phyloP scores from a whole-genome alignment of 768 basidiomycete species.

The Tephrocybe rancida region DNA sequence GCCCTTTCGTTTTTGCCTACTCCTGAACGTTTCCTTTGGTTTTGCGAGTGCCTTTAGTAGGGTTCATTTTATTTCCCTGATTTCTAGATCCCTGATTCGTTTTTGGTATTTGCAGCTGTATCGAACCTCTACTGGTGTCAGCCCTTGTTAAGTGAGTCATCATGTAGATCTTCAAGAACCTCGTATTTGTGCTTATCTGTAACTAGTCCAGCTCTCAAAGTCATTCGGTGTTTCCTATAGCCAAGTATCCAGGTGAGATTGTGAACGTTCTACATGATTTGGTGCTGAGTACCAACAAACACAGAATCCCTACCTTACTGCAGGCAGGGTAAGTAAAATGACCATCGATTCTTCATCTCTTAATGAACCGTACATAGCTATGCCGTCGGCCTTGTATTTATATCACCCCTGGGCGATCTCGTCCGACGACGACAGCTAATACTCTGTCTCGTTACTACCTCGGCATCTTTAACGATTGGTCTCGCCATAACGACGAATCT shows the following conservation, averaged over 20 bases:
- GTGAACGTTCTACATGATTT: conserved; percentile 24
- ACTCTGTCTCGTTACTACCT: no score
- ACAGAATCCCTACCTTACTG: conserved; percentile 60
- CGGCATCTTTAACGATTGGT: no score
- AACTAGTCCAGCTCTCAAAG: conserved; percentile 40
- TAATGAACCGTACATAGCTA: no score
- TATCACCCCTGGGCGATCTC: no score
- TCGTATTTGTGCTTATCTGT: neutral
- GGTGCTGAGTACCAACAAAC: conserved; percentile 3
- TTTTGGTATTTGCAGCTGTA: conserved; percentile 50
- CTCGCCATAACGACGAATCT: no score
- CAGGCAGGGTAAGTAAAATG: no score
- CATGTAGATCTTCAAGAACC: neutral
- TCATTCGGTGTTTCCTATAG: conserved; percentile 34
- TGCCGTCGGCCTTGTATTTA: no score
- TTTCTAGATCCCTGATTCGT: neutral
- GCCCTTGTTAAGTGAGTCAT: conserved; percentile 62
- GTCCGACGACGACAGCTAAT: no score
- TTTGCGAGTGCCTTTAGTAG: conserved; percentile 62
- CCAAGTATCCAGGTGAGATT: conserved; percentile 34
- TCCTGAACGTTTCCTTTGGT: conserved; percentile 60
- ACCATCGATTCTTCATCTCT: no score
- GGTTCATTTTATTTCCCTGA: neutral
- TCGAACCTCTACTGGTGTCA: conserved; percentile 81
- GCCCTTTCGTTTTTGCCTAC: conserved; percentile 53